Conservation (phyloP, 73 alveolate species). For the Halteria grandinella region DNA sequence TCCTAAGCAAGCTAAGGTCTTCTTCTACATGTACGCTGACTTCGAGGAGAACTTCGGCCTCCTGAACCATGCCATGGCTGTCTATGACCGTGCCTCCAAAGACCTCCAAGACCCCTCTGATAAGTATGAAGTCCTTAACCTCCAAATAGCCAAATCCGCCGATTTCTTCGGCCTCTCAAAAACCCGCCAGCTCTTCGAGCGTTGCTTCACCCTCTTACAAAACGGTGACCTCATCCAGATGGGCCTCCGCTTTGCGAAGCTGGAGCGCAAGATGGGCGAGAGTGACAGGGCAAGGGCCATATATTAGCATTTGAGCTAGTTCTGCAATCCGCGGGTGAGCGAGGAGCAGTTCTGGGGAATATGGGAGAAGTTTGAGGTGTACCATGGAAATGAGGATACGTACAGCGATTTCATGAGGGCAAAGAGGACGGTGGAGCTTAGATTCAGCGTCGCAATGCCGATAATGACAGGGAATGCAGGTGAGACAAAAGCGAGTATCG, state of each 20-base stretch:
- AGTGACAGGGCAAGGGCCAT: conserved; percentile 97
- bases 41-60: conserved; percentile 96
- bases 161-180: conserved; percentile 92
- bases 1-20: conserved; percentile 75
- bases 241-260: conserved; percentile 92
- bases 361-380: conserved; percentile 96
- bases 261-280: conserved; percentile 96
- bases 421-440: conserved; percentile 83
- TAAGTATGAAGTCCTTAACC: conserved; percentile 81
- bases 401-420: conserved; percentile 92
- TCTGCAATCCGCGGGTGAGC: conserved; percentile 89
- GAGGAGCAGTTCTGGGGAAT: conserved; percentile 92
- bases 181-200: conserved; percentile 91
- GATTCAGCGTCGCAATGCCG: too few species aligned
- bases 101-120: conserved; percentile 78
- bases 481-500: too few species aligned
- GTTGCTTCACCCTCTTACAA: conserved; percentile 83
- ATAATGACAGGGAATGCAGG: too few species aligned
- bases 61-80: conserved; percentile 88
- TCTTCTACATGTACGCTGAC: conserved; percentile 92
- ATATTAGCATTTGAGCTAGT: conserved; percentile 87
- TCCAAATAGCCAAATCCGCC: conserved; percentile 89
- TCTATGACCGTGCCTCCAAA: conserved; percentile 88
- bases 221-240: conserved; percentile 82
- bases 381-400: conserved; percentile 96